Conservation (phyloP, 75 land plant species). For the Picea sitchensis region DNA sequence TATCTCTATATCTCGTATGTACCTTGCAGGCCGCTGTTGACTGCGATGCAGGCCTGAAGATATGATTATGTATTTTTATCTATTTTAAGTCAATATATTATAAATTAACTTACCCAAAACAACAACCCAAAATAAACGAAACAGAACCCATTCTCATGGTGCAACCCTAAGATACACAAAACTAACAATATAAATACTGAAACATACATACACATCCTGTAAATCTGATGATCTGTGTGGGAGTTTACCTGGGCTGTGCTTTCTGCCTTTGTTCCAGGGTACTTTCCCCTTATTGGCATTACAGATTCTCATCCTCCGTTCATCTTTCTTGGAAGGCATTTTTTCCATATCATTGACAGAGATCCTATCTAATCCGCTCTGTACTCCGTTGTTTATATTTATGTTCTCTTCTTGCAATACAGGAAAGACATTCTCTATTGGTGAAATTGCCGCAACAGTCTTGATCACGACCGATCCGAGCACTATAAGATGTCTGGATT, state of each 20-base stretch:
- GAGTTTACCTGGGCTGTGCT: slow-evolving; percentile 63
- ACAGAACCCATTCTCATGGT: not conserved
- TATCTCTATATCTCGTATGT: not conserved
- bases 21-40: not conserved
- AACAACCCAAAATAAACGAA: not conserved
- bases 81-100: not conserved
- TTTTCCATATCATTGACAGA: slow-evolving; percentile 25
- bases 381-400: slow-evolving; percentile 5
- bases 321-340: slow-evolving; percentile 36
- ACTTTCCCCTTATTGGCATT: slow-evolving; percentile 78
- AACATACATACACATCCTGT: not conserved
- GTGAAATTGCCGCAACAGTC: slow-evolving; percentile 34
- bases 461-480: slow-evolving; percentile 12
- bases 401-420: slow-evolving; percentile 4
- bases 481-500: not conserved
- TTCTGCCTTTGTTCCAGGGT: slow-evolving; percentile 97
- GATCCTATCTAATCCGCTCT: slow-evolving; percentile 1
- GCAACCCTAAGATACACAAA: not conserved
- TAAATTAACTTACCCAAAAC: not conserved
- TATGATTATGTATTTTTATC: too few species aligned
- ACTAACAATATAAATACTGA: not conserved
- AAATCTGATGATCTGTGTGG: not conserved
- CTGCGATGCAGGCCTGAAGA: not conserved
- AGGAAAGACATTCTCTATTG: not conserved
- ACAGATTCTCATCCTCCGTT: slow-evolving; percentile 65